phyloP scores from a whole-genome alignment of 2,329 filamentous ascomycete genomes.

The Penicillium brasilianum region DNA sequence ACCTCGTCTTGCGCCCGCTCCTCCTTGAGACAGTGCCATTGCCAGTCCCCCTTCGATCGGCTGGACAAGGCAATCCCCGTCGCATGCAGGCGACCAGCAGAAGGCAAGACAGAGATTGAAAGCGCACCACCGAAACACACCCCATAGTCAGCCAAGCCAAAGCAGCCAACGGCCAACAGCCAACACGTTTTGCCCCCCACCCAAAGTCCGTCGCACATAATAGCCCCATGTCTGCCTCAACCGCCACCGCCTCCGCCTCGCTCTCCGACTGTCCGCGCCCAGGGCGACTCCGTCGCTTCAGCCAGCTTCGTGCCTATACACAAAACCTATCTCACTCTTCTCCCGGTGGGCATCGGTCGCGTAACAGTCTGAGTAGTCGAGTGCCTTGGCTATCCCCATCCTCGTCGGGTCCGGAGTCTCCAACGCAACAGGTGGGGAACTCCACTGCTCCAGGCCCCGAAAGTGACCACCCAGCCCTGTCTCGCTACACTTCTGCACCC shows the following conservation, averaged over 20 bases:
- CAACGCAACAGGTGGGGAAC: conserved; percentile 29
- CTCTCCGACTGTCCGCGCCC: conserved; percentile 40
- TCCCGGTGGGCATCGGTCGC: conserved; percentile 35
- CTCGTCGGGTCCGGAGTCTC: conserved; percentile 32
- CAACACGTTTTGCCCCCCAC: not conserved
- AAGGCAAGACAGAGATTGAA: not conserved
- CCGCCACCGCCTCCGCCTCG: conserved; percentile 45
- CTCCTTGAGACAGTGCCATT: not conserved
- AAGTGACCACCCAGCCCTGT: conserved; percentile 33
- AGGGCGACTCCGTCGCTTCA: conserved; percentile 47
- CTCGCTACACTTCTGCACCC: conserved; percentile 31
- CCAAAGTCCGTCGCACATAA: conserved; percentile 3
- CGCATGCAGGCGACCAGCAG: conserved; percentile 4
- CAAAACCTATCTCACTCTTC: conserved; percentile 37
- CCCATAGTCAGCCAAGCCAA: not conserved
- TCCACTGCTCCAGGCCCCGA: conserved; percentile 38
- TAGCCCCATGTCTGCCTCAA: conserved; percentile 39
- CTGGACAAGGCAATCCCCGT: not conserved
- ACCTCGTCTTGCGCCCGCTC: too few species aligned
- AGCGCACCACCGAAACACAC: not conserved
- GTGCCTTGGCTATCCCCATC: conserved; percentile 43
- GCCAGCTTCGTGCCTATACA: conserved; percentile 48
- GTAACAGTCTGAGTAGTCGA: conserved; percentile 44
- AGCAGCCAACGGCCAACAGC: not conserved
- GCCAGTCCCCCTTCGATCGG: not conserved